These are phyloP conservation scores for Batkoa obscura DNA, from an alignment of 371 early-diverging fungal species.

Conservation along the genomic window DNA sequence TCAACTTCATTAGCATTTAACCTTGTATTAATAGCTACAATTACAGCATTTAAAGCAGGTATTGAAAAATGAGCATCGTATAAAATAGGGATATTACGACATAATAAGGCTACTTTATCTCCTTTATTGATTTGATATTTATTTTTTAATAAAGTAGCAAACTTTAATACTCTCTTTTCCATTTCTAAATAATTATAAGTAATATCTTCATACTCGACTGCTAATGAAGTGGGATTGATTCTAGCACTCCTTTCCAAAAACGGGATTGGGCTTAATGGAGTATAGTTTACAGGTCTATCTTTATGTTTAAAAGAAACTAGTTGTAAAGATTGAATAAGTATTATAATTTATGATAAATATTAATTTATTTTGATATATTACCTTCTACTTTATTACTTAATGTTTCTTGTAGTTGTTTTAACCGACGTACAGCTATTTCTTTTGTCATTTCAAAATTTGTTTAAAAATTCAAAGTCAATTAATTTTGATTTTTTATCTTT, in stretches of 20 bases:
- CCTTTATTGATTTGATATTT: conserved; percentile 7
- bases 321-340: no score
- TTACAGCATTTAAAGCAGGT: conserved; percentile 32
- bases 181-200: not conserved
- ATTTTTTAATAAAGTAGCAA: not conserved
- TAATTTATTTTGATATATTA: no score
- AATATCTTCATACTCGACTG: not conserved
- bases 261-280: not conserved
- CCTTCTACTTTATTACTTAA: no score
- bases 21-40: conserved; percentile 43
- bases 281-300: not conserved
- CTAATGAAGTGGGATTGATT: not conserved
- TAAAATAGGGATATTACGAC: conserved; percentile 35
- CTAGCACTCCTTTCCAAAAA: not conserved
- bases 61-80: conserved; percentile 40
- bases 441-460: no score
- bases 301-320: not conserved
- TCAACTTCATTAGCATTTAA: conserved; percentile 32
- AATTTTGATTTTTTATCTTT: no score
- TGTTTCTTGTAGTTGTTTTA: no score
- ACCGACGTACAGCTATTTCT: no score
- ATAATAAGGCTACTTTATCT: conserved; percentile 27
- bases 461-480: no score
- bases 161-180: not conserved
- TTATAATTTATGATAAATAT: no score